Evolutionary conservation across 2,329 filamentous ascomycete species (phyloP), one percentile per base, ranked within the genome.

Genomic region (Aureobasidium leucospermi): DNA sequence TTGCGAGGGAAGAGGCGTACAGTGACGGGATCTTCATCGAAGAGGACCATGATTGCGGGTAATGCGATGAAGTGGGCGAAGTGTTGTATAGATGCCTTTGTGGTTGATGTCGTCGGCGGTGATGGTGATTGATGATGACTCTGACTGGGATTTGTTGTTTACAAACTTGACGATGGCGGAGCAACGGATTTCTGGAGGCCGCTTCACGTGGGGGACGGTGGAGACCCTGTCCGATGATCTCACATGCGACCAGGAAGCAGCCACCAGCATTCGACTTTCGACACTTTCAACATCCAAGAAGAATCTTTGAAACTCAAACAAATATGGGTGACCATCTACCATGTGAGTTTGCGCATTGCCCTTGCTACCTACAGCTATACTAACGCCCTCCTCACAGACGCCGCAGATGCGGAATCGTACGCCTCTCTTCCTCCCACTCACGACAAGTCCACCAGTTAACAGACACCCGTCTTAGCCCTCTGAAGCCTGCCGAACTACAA

Each of bases 371-470:
- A 7, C 49, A 29, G 15, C 29, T 42, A 63, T 57, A 63, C 69
- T 69, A 62, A 75, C 65, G 58, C 45, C 15, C 60, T 34, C 43
- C 56, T 70, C 64, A 62, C 76, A 97, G 94, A 97, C 81, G 94
- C 94, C 70, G 91, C 95, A 67, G 94, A 99, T 78, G 94, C 94
- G 69, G 94, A 99, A 80, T 96, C 89, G 89, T 93, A 70, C 66
- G 78, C 74, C 62, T 49, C 29, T 23, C 46, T 4, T 16, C 9
- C 59, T 15, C 15, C 31, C 55, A 10, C 34, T 11, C 28, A n/a
- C 19, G 7, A 32, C 49, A 34, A 31, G 36, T 41, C 47, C 41
- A 56, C 16, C 32, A 15, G 31, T 34, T 29, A 9, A 58, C 58
- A 59, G 36, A 63, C 34, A 19, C 52, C 52, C 45, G 23, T 60